A percentile compares a stretch with the other conserved stretches of the same genome.
phyloP scores from a whole-genome alignment of 805 yeast species.

The Kodamaea nitidulidarum region DNA sequence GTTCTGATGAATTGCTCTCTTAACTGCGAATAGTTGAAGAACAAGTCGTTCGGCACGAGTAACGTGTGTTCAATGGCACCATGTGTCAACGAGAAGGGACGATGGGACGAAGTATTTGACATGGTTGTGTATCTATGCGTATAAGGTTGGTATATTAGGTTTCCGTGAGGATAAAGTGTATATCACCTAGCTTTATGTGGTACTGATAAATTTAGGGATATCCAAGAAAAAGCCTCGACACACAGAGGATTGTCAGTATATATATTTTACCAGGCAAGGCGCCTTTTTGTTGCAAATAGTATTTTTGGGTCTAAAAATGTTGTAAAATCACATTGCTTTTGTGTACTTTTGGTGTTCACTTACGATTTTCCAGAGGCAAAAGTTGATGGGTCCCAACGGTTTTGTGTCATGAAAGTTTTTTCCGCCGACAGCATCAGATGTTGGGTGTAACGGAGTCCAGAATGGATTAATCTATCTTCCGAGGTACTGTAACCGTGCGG shows the following conservation, averaged over 20 bases:
- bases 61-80: slow-evolving; percentile 87
- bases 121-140: slow-evolving; percentile 5
- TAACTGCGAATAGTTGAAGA: slow-evolving; percentile 79
- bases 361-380: neutral
- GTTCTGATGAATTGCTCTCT: slow-evolving; percentile 79
- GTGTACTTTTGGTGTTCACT: neutral
- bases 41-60: slow-evolving; percentile 77
- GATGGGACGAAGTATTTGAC: slow-evolving; percentile 22
- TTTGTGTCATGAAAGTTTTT: slow-evolving; percentile 1
- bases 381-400: slow-evolving; percentile 2
- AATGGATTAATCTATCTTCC: neutral
- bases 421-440: neutral
- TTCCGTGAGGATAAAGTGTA: neutral
- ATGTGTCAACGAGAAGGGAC: slow-evolving; percentile 82
- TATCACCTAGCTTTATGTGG: slow-evolving; percentile 4
- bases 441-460: slow-evolving; percentile 4
- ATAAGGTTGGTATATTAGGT: neutral
- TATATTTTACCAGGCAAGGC: slow-evolving; percentile 4
- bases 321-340: neutral
- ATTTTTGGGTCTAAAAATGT: slow-evolving; percentile 3
- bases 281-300: slow-evolving; percentile 3
- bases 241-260: slow-evolving; percentile 1
- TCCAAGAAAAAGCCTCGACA: neutral
- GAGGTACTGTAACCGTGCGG: too few relatives aligned
- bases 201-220: slow-evolving; percentile 6